These are phyloP conservation scores for Alternaria atra DNA, from an alignment of 2,329 filamentous ascomycete species.

Conservation along the genomic window DNA sequence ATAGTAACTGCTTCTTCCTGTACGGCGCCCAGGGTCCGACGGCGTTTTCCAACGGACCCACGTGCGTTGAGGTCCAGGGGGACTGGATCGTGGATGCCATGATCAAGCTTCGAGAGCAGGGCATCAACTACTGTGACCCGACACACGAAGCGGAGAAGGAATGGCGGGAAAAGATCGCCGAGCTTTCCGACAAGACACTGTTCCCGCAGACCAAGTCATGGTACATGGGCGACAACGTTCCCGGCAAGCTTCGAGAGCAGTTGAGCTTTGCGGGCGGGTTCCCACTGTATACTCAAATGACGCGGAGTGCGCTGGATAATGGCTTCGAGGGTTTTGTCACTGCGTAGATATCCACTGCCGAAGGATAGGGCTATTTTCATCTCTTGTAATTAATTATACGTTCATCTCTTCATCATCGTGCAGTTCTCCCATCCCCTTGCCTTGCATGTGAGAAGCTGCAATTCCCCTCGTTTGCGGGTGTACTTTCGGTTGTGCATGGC, in stretches of 20 bases:
- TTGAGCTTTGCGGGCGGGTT: slow-evolving; percentile 56
- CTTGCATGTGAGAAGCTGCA: background rate
- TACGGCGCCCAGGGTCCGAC: slow-evolving; percentile 59
- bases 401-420: background rate
- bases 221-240: slow-evolving; percentile 59
- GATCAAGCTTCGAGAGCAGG: slow-evolving; percentile 48
- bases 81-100: slow-evolving; percentile 58
- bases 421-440: background rate
- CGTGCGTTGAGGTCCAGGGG: slow-evolving; percentile 56
- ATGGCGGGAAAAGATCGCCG: slow-evolving; percentile 53
- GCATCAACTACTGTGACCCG: slow-evolving; percentile 52
- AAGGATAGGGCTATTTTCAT: background rate
- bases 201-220: slow-evolving; percentile 54
- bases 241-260: slow-evolving; percentile 57
- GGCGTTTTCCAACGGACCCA: slow-evolving; percentile 58
- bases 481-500: background rate
- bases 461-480: too few species aligned
- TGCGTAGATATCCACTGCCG: slow-evolving; percentile 22
- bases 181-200: slow-evolving; percentile 54
- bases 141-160: slow-evolving; percentile 54
- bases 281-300: slow-evolving; percentile 52
- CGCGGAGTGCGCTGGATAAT: slow-evolving; percentile 50
- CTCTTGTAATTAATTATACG: background rate
- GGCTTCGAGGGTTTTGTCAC: slow-evolving; percentile 48
- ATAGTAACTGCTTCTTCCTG: slow-evolving; percentile 55